Percentiles rank a stretch among this genome's conserved stretches.
Conservation (phyloP, 257 asterid genomes). For the Nicotiana paniculata region DNA sequence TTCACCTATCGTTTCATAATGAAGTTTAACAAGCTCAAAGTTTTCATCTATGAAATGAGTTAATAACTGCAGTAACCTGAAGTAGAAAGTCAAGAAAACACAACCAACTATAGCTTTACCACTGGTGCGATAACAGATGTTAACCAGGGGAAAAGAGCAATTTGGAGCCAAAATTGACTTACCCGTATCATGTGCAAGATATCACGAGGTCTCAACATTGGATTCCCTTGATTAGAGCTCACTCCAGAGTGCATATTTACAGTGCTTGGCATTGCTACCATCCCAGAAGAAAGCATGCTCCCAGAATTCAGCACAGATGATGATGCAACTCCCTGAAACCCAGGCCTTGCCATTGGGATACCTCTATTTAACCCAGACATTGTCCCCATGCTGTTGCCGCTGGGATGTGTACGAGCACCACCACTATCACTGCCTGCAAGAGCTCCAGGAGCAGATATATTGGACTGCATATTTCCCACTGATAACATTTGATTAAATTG, state of each 20-base stretch:
- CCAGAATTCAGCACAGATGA: constrained; percentile 64
- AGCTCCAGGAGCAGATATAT: constrained; percentile 52
- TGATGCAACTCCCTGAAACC: constrained; percentile 60
- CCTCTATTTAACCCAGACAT: constrained; percentile 53
- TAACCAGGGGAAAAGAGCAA: background rate
- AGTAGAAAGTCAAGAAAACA: background rate
- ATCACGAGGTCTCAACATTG: constrained; percentile 63
- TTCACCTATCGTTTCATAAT: background rate
- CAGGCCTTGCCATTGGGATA: constrained; percentile 68
- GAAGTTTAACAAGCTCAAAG: background rate
- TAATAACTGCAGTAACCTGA: background rate
- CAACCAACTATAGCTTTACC: background rate
- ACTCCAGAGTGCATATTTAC: constrained; percentile 63
- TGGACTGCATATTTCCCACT: constrained; percentile 53
- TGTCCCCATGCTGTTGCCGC: constrained; percentile 58
- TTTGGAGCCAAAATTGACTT: constrained; percentile 19
- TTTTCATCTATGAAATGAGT: background rate
- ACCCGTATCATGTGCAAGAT: constrained; percentile 63
- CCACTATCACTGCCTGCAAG: constrained; percentile 58
- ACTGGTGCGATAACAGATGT: background rate
- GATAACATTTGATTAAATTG: constrained; percentile 59
- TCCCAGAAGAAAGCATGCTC: constrained; percentile 52
- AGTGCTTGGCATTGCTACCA: constrained; percentile 37
- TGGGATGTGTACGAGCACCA: constrained; percentile 59
- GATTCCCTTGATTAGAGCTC: constrained; percentile 61